These are phyloP conservation scores for Aspergillus carbonarius DNA, from an alignment of 2,329 filamentous ascomycete species.

Conservation along the genomic window DNA sequence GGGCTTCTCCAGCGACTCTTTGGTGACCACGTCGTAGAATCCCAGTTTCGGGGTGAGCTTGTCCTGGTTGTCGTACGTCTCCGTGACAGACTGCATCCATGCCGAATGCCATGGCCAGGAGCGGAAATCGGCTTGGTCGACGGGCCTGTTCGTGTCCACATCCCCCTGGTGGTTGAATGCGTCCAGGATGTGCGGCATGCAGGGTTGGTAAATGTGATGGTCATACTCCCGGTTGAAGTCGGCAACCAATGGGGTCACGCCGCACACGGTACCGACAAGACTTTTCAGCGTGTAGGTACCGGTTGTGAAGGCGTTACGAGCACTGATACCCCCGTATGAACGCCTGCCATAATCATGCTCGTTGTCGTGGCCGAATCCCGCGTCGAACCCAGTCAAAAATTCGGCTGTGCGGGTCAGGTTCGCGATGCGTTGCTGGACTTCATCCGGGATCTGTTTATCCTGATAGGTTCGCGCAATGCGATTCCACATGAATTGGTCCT, in stretches of 20 bases:
- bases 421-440: conserved; percentile 24
- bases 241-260: conserved; percentile 43
- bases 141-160: conserved; percentile 16
- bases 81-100: conserved; percentile 37
- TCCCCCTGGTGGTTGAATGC: conserved; percentile 26
- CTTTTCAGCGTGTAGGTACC: conserved; percentile 49
- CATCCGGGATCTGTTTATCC: conserved; percentile 35
- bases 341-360: conserved; percentile 16
- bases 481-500: conserved; percentile 38
- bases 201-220: conserved; percentile 48
- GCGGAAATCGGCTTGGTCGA: conserved; percentile 24
- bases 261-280: conserved; percentile 44
- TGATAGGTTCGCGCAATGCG: conserved; percentile 40
- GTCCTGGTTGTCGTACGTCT: conserved; percentile 31
- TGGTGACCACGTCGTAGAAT: conserved; percentile 28
- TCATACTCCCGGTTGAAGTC: conserved; percentile 47
- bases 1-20: conserved; percentile 25
- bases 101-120: conserved; percentile 35
- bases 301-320: conserved; percentile 43
- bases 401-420: conserved; percentile 33
- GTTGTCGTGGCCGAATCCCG: conserved; percentile 27
- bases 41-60: conserved; percentile 29
- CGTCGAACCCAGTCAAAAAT: conserved; percentile 28
- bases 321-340: conserved; percentile 44
- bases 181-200: conserved; percentile 40